Conservation (phyloP, 2,329 filamentous ascomycete species). For the Exophiala viscosa region DNA sequence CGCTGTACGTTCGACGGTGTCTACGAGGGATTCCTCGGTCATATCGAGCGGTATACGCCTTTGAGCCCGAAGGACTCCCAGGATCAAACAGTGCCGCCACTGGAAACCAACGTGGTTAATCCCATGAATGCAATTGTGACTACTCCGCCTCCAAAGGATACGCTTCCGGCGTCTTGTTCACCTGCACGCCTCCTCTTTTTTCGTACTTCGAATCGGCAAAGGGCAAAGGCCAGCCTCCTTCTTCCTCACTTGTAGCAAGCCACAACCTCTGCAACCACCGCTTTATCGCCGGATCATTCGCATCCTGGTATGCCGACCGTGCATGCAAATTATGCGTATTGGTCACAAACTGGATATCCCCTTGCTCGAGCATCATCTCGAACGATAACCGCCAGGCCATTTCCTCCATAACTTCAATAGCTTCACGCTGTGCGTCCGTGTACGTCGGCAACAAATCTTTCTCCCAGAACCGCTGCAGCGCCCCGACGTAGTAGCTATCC, state of each 20-base stretch:
- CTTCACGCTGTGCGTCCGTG: slow-evolving; percentile 64
- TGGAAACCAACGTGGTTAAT: too few relatives aligned
- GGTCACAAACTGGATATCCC: slow-evolving; percentile 81
- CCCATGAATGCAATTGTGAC: not conserved
- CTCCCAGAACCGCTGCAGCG: slow-evolving; percentile 69
- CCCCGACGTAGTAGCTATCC: slow-evolving; percentile 83
- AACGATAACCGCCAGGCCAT: slow-evolving; percentile 68
- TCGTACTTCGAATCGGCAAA: slow-evolving; percentile 77
- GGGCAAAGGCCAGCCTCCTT: slow-evolving; percentile 80
- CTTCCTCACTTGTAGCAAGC: slow-evolving; percentile 73
- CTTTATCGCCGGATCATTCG: slow-evolving; percentile 45
- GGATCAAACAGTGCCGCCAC: too few relatives aligned
- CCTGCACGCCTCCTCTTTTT: slow-evolving; percentile 84
- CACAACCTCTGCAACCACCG: slow-evolving; percentile 79
- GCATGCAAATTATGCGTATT: slow-evolving; percentile 79
- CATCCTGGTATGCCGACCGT: slow-evolving; percentile 73
- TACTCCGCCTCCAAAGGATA: slow-evolving; percentile 3
- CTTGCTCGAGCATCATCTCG: slow-evolving; percentile 83
- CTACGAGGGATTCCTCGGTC: too few relatives aligned
- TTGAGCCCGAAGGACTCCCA: too few relatives aligned
- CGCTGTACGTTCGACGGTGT: too few relatives aligned
- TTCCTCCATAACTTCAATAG: slow-evolving; percentile 66
- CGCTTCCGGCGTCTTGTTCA: slow-evolving; percentile 62
- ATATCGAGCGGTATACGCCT: too few relatives aligned
- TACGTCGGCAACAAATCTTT: slow-evolving; percentile 69